Base-by-base conservation (phyloP, 306 rosid species). In the Medicago ruthenica region DNA sequence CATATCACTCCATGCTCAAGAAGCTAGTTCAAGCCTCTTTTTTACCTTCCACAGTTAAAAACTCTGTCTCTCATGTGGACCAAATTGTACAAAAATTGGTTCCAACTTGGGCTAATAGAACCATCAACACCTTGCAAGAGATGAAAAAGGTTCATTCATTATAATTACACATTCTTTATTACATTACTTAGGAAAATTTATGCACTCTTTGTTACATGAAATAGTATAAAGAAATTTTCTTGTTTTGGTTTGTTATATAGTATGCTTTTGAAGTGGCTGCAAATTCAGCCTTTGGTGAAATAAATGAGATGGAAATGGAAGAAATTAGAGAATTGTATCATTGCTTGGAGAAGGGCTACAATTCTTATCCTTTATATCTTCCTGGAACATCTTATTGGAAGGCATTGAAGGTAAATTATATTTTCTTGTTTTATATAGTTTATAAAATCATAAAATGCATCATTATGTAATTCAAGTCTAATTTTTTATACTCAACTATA, bases 241-340 rank as follows among this genome's bases (percentile, higher is more conserved):
- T 45, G 54, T 53, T 5, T 65, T 48, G 16, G 21, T 50, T 73
- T 65, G 6, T 47, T 48, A 15, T 40, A 59, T 59, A 93, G 98
- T 93, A 79, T 84, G 92, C 97, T 75, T 93, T 93, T 67, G 97
- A 93, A 76, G 97, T 93, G 63, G 98, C 97, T 34, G 84, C 93
- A 79, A 83, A 87, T 12, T 89, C 96, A 1, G 97, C 89, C 14
- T 88, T 93, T 6, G 97, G 98, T 5, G 81, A 81, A 73, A 84
- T 80, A 47, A 71, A 64, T 41, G 91, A 87, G 62, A 8, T 77
- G 0, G 97, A 93, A 86, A 77, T 85, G 76, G 90, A 86, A 21
- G 87, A 83, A 75, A 89, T 91, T 41, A 91, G 86, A 76, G 86
- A 81, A n/a, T 48, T 91, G 17, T 93, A 91, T 71, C 61, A 76